These are phyloP conservation scores for Neoboletus brunneissimus DNA, from an alignment of 768 basidiomycete species.

Conservation along the genomic window DNA sequence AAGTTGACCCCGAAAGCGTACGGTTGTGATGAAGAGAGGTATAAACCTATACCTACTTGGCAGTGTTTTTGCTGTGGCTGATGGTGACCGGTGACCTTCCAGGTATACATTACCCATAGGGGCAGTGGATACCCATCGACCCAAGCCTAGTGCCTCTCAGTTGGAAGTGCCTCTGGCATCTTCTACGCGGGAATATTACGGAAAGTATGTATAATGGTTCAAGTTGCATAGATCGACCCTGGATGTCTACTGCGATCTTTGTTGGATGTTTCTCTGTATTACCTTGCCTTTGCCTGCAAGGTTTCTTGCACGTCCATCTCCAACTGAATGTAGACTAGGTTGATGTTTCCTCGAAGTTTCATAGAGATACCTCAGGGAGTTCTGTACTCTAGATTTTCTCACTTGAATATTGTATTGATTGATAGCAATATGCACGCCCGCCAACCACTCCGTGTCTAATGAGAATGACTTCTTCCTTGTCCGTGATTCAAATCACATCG, in stretches of 20 bases:
- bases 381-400: background rate
- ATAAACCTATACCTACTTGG: slow-evolving; percentile 6
- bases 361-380: background rate
- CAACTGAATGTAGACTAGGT: background rate
- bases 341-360: background rate
- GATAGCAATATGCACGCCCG: background rate
- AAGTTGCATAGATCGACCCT: background rate
- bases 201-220: slow-evolving; percentile 18
- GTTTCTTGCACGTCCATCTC: background rate
- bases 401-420: background rate
- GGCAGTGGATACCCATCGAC: slow-evolving; percentile 93
- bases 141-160: slow-evolving; percentile 39
- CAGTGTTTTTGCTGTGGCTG: background rate
- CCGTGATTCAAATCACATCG: too few relatives aligned
- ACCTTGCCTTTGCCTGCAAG: background rate
- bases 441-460: background rate
- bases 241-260: background rate
- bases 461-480: background rate
- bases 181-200: slow-evolving; percentile 38
- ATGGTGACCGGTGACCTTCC: background rate
- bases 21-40: slow-evolving; percentile 97
- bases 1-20: slow-evolving; percentile 98
- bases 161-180: slow-evolving; percentile 17
- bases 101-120: slow-evolving; percentile 88
- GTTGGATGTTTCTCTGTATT: background rate